Base-by-base conservation (phyloP, 495 filamentous ascomycete genomes). In the Ramalina intermedia region DNA sequence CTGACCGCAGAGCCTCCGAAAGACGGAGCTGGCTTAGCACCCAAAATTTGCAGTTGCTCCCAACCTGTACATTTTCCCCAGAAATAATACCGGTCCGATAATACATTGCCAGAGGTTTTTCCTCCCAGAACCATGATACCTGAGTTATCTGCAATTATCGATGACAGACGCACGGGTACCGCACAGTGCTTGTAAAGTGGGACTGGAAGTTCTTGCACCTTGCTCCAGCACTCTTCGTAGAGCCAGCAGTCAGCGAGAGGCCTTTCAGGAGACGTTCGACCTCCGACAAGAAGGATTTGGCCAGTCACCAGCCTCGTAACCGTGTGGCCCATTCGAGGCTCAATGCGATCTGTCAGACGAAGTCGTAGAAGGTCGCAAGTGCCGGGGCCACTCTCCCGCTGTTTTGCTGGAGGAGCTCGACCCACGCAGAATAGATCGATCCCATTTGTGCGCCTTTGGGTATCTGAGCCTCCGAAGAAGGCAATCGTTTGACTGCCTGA, bases 131-230 rank as follows among this genome's bases (percentile, higher is more conserved):
- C 61, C 23, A 93, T 68, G 21, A 81, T 69, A 24, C 57, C 60
- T 26, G 42, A 47, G 49, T 54, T 54, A 11, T 53, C 64, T 41
- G 51, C 55, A 55, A 18, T 59, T 23, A 18, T 64, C 17, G 53
- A 46, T 3, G 63, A 70, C 36, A 90, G 55, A 20, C 66, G 63
- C 11, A 81, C 60, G 27, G 48, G 53, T 14, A 57, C 58, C 27
- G 84, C 78, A 54, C 73, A 75, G 58, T 94, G 89, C 45, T 89
- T 71, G 64, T 81, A 91, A 39, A 85, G 68, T 14, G 79, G 73
- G 6, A 66, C 50, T 12, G 81, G 79, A 14, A 94, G 69, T 48
- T 75, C 71, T 26, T 81, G 66, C 8, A 74, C 72, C 43, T 67
- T 70, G 50, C 67, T 67, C 86, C 85, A 95, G 11, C 52, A 46